Base-by-base conservation (phyloP, 371 early-diverging fungal genomes). In the Mortierella sp. region DNA sequence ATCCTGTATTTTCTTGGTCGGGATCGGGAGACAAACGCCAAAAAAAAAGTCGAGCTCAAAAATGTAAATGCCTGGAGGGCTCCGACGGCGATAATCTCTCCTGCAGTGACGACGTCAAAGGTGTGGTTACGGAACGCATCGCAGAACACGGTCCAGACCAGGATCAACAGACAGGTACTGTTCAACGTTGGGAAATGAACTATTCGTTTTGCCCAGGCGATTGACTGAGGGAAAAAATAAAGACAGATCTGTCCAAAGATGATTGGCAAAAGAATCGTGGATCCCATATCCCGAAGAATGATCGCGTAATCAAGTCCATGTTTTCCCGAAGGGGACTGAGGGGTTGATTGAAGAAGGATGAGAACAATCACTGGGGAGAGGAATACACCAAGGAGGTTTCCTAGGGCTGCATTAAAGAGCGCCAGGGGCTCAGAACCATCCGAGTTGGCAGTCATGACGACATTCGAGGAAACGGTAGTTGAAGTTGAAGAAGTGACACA, bases 381-480 rank as follows among this genome's bases (percentile, higher is more conserved):
- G 65, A 91, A 87, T 17, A 91, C 90, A 43, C 88, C 89, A 3
- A 90, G 69, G 23, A 90, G 84, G 70, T 89, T 90, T 23, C 92
- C 92, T 34, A 91, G 70, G 15, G 89, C 89, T 27, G 89, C 88
- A 60, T 89, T 87, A 70, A 86, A 85, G 9, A 89, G 64, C 7
- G 90, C 86, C 52, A 80, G 70, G 23, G 90, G 86, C 56, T 89
- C 90, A 55, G 89, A 88, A 31, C 92, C 92, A 19, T 76, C 60
- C 0, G 90, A 90, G 52, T 85, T 85, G 61, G 85, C 86, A 12
- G 92, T 91, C 90, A 90, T 90, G 53, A 90, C 84, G 4, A 89
- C 89, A 67, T 90, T 90, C 8, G 92, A 90, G 11, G 89, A 87
- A 19, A 91, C 86, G 8, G 92, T 91, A 0, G 92, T 90, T 0